Conservation (phyloP, 1,139 yeast genomes). For the Candida sanyaensis region DNA sequence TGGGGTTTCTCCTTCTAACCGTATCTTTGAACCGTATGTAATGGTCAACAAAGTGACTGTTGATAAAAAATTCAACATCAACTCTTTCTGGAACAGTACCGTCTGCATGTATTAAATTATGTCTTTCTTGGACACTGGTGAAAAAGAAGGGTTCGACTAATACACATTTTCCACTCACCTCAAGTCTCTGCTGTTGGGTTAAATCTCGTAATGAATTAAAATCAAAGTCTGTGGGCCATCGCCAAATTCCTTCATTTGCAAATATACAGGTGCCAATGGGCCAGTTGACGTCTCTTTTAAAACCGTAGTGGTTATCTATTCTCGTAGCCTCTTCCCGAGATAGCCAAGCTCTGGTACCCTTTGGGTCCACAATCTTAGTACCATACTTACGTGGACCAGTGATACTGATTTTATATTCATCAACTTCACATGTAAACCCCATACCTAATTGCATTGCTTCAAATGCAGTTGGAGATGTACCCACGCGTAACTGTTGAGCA, state of each 20-base stretch:
- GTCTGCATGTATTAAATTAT: conserved; percentile 17
- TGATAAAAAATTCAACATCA: conserved; percentile 61
- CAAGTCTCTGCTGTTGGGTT: conserved; percentile 32
- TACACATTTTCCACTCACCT: conserved; percentile 32
- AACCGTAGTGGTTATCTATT: conserved; percentile 66
- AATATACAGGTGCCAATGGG: conserved; percentile 73
- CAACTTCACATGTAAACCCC: conserved; percentile 70
- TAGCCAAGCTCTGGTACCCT: conserved; percentile 73
- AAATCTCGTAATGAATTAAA: conserved; percentile 20
- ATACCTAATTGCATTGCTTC: conserved; percentile 66
- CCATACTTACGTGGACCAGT: conserved; percentile 75
- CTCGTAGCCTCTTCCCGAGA: conserved; percentile 32
- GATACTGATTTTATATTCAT: conserved; percentile 62
- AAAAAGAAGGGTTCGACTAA: conserved; percentile 35
- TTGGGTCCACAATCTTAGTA: conserved; percentile 58
- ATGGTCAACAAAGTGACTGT: conserved; percentile 60
- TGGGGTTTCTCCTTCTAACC: conserved; percentile 48
- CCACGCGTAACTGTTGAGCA: conserved; percentile 58
- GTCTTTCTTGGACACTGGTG: conserved; percentile 24
- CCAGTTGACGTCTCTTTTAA: conserved; percentile 69
- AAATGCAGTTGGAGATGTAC: conserved; percentile 67
- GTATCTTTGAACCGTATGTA: conserved; percentile 50
- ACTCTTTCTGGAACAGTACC: conserved; percentile 32
- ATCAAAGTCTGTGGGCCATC: conserved; percentile 35
- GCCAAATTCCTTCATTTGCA: conserved; percentile 79